Evolutionary conservation across 306 rosid species (phyloP).

Genomic region (Adenanthera pavonina): DNA sequence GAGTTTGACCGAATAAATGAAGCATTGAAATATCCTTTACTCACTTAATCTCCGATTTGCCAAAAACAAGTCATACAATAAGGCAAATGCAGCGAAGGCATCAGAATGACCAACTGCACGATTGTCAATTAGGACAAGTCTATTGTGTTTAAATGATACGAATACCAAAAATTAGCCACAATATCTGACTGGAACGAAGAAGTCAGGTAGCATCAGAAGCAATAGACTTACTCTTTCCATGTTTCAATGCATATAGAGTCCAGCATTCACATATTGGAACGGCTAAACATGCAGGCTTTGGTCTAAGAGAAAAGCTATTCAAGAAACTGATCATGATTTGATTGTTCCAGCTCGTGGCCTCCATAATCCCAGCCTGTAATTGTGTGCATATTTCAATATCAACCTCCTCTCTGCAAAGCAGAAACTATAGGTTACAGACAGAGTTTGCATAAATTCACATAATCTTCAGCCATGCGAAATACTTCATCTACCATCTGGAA

Average conservation of each 20-base stretch:
- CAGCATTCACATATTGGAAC: conserved; percentile 4
- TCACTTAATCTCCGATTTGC: not conserved
- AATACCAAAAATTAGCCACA: conserved; percentile 31
- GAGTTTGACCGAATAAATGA: conserved; percentile 16
- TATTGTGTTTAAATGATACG: conserved; percentile 23
- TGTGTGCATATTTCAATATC: conserved; percentile 76
- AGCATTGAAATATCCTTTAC: conserved; percentile 21
- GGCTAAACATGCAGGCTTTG: conserved; percentile 22
- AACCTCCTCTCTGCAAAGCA: conserved; percentile 75
- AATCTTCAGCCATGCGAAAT: not conserved
- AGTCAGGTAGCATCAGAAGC: conserved; percentile 18
- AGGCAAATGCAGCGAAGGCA: conserved; percentile 33
- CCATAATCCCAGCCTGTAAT: conserved; percentile 89
- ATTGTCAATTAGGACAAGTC: conserved; percentile 31
- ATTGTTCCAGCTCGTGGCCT: conserved; percentile 68
- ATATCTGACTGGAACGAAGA: conserved; percentile 31
- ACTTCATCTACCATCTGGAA: not conserved
- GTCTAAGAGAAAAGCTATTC: conserved; percentile 5
- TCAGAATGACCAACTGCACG: conserved; percentile 10
- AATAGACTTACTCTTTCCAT: conserved; percentile 28
- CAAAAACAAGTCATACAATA: not conserved
- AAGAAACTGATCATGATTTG: conserved; percentile 49
- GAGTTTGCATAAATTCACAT: conserved; percentile 4
- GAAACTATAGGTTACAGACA: conserved; percentile 38
- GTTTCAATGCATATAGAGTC: not conserved